Percentiles rank a stretch among this genome's conserved stretches.
Conservation (phyloP, 192 early-diverging fungal species). For the Obelidium mucronatum region DNA sequence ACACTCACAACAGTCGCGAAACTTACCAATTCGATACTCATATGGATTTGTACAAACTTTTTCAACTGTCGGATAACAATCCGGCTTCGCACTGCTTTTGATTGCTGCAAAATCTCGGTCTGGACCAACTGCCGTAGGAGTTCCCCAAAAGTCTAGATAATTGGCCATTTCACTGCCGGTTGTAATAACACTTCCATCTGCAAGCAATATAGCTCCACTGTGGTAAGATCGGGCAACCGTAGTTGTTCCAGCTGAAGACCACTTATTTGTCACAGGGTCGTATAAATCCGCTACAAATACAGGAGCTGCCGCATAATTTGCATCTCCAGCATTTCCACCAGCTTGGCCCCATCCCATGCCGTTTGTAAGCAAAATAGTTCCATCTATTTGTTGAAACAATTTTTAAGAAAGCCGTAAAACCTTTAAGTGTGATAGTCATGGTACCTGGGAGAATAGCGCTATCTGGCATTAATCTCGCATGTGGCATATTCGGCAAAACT, state of each 20-base stretch:
- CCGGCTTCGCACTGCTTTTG: background rate
- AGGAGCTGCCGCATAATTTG: slow-evolving; percentile 34
- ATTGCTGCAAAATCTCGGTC: background rate
- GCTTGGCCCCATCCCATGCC: slow-evolving; percentile 42
- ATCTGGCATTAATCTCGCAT: slow-evolving; percentile 45
- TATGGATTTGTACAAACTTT: slow-evolving; percentile 22
- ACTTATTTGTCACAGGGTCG: slow-evolving; percentile 36
- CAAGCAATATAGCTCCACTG: slow-evolving; percentile 43
- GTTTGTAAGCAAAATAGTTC: slow-evolving; percentile 42
- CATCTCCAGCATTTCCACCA: slow-evolving; percentile 47
- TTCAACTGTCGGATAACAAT: slow-evolving; percentile 16
- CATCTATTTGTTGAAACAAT: too few relatives aligned
- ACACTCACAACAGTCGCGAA: background rate
- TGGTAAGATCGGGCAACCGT: slow-evolving; percentile 44
- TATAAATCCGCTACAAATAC: slow-evolving; percentile 39
- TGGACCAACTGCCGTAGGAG: background rate
- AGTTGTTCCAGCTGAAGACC: slow-evolving; percentile 19
- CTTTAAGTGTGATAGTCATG: too few relatives aligned
- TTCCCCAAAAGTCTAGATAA: slow-evolving; percentile 43
- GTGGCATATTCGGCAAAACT: slow-evolving; percentile 26
- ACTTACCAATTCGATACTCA: slow-evolving; percentile 24
- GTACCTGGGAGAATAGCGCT: slow-evolving; percentile 43
- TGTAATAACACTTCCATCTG: slow-evolving; percentile 40
- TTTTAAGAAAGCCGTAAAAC: too few relatives aligned
- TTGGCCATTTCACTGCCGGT: slow-evolving; percentile 50